Percentiles rank a stretch among this genome's conserved stretches.
Conservation (phyloP, 2,329 filamentous ascomycete species). For the Colletotrichum godetiae region DNA sequence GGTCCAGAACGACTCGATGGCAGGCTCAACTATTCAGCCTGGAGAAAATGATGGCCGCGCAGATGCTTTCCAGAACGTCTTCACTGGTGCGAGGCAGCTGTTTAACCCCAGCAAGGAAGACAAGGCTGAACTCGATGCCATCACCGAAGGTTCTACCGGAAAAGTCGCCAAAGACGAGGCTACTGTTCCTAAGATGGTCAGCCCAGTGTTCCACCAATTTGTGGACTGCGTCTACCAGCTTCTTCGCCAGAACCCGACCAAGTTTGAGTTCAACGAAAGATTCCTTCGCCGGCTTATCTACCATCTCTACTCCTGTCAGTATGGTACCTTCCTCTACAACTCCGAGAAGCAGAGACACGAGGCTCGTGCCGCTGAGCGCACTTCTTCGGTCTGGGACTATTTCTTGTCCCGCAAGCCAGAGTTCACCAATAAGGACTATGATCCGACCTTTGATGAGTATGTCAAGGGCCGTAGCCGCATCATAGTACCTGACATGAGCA, state of each 20-base stretch:
- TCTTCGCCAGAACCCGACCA: constrained; percentile 83
- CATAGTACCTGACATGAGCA: constrained; percentile 79
- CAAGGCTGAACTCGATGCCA: constrained; percentile 69
- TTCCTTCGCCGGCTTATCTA: constrained; percentile 91
- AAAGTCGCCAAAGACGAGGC: constrained; percentile 67
- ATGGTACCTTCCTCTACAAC: constrained; percentile 96
- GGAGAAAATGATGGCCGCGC: constrained; percentile 70
- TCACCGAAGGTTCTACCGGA: constrained; percentile 52
- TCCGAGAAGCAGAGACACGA: constrained; percentile 89
- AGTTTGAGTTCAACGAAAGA: constrained; percentile 96
- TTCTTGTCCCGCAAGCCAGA: constrained; percentile 84
- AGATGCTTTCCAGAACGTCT: constrained; percentile 86
- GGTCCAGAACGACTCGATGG: constrained; percentile 83
- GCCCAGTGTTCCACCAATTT: constrained; percentile 97
- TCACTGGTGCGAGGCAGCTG: constrained; percentile 87
- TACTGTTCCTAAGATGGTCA: constrained; percentile 89
- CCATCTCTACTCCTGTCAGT: constrained; percentile 95
- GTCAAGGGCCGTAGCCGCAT: constrained; percentile 84
- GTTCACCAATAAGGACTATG: constrained; percentile 86
- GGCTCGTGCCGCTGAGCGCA: constrained; percentile 74
- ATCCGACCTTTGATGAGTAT: constrained; percentile 80
- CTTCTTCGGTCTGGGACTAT: constrained; percentile 94
- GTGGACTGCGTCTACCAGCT: constrained; percentile 94
- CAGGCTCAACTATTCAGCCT: constrained; percentile 70
- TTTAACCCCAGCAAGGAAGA: constrained; percentile 80